These are phyloP conservation scores for Juglanconis sp. DNA, from an alignment of 2,329 filamentous ascomycete species.

Conservation along the genomic window DNA sequence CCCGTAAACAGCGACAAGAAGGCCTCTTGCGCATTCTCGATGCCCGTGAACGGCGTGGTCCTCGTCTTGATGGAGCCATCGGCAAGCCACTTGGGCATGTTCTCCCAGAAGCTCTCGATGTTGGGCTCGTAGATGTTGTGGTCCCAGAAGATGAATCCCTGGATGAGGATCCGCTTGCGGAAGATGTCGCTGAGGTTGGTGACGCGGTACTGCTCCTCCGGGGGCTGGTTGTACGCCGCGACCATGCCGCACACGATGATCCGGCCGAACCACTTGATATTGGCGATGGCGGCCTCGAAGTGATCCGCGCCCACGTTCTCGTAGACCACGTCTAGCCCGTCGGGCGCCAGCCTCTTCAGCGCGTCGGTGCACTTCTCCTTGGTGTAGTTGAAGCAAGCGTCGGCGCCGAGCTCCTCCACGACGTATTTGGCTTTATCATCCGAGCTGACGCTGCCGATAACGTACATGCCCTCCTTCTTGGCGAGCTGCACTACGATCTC, in stretches of 20 bases:
- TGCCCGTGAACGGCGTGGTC: conserved; percentile 59
- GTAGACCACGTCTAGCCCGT: conserved; percentile 78
- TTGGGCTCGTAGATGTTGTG: conserved; percentile 59
- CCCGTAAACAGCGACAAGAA: conserved; percentile 65
- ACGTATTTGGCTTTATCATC: conserved; percentile 74
- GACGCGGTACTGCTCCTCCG: conserved; percentile 54
- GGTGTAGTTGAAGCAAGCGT: conserved; percentile 78
- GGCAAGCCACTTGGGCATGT: conserved; percentile 64
- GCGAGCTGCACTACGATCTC: conserved; percentile 73
- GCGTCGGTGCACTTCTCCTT: conserved; percentile 65
- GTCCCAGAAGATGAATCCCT: conserved; percentile 61
- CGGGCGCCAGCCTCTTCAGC: conserved; percentile 62
- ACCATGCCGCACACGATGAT: conserved; percentile 65
- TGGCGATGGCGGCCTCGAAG: conserved; percentile 53
- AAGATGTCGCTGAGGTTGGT: conserved; percentile 60
- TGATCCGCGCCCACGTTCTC: conserved; percentile 78
- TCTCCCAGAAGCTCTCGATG: conserved; percentile 59
- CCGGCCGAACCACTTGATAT: conserved; percentile 62
- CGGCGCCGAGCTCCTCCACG: conserved; percentile 65
- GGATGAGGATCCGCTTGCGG: conserved; percentile 59
- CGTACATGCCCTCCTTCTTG: conserved; percentile 70
- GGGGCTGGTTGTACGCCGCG: conserved; percentile 61
- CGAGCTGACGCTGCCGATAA: conserved; percentile 73
- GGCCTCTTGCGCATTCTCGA: conserved; percentile 64
- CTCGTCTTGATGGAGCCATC: conserved; percentile 64